Base-by-base conservation (phyloP, 1,284 basidiomycete genomes). In the Paramarasmius palmivorus region DNA sequence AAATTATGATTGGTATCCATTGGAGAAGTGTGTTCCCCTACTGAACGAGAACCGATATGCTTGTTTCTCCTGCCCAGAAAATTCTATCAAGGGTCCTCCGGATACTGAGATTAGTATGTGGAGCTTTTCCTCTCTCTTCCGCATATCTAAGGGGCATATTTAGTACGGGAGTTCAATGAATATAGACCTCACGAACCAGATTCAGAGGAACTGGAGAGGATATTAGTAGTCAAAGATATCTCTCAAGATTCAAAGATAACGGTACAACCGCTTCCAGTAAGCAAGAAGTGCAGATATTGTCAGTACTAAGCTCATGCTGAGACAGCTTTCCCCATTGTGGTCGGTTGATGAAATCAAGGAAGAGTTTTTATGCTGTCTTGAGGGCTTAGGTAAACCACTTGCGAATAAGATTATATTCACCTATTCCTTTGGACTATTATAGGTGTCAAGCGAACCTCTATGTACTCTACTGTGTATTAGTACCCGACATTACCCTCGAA, bases 1-100 rank as follows among this genome's bases (percentile, higher is more conserved):
- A 65, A 87, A 86, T 1, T 89, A 90, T 62, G 74, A 74, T 2
- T 96, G 91, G 85, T 80, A 86, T 64, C 85, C 86, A 4, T 70
- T 95, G 9, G 71, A 82, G 44, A 63, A 68, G 17, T 92, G 89
- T 60, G 68, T 70, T n/a, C 71, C 79, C 0, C 64, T 83, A 17
- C 73, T 96, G 7, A 83, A 93, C 50, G 73, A 73, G 57, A 70
- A 85, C 62, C 78, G 83, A 61, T 89, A 90, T 66, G 83, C 82
- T 2, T 81, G 80, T 55, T 92, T 94, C 60, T 75, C 83, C 2
- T 68, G 81, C 45, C 83, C 86, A n/a, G 76, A 79, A 34, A 77
- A 79, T 57, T 86, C 82, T 1, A 65, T 75, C 17, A 63, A 68
- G 48, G 59, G 63, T 56, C 59, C 66, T 20, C 58, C 63, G 2